phyloP scores from a whole-genome alignment of 2,329 filamentous ascomycete species.

The Aspergillus japonicus region DNA sequence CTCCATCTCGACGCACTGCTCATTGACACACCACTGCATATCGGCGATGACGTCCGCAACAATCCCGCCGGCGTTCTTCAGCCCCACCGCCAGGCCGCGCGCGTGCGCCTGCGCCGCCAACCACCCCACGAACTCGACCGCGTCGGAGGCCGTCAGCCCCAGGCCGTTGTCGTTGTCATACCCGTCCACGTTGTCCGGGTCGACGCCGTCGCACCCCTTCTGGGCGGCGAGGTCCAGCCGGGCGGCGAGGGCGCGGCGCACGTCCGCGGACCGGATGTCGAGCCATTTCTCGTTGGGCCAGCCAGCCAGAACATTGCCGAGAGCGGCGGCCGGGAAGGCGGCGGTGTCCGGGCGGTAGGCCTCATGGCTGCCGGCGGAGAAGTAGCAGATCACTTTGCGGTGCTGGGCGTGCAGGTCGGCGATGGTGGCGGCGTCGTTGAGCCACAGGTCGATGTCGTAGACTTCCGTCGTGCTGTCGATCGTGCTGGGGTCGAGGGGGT shows the following conservation, averaged over 20 bases:
- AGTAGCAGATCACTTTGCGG: constrained; percentile 71
- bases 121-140: constrained; percentile 60
- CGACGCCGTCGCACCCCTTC: constrained; percentile 67
- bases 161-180: constrained; percentile 66
- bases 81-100: constrained; percentile 60
- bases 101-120: constrained; percentile 56
- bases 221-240: constrained; percentile 58
- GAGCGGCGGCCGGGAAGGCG: constrained; percentile 57
- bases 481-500: constrained; percentile 41
- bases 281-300: constrained; percentile 70
- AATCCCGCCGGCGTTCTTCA: constrained; percentile 67
- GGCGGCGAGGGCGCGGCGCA: constrained; percentile 63
- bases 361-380: constrained; percentile 70
- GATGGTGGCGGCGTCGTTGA: constrained; percentile 50
- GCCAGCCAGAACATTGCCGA: constrained; percentile 49
- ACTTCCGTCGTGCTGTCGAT: constrained; percentile 50
- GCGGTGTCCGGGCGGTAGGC: constrained; percentile 58
- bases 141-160: constrained; percentile 55
- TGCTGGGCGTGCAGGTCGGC: constrained; percentile 49
- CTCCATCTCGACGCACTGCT: constrained; percentile 62
- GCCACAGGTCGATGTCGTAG: constrained; percentile 63
- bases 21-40: constrained; percentile 67
- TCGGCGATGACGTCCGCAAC: constrained; percentile 51
- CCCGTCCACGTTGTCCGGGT: constrained; percentile 70
- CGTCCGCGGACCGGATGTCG: constrained; percentile 57